Evolutionary conservation across 306 rosid genomes (phyloP).

Genomic region (Ormosia semicastrata): DNA sequence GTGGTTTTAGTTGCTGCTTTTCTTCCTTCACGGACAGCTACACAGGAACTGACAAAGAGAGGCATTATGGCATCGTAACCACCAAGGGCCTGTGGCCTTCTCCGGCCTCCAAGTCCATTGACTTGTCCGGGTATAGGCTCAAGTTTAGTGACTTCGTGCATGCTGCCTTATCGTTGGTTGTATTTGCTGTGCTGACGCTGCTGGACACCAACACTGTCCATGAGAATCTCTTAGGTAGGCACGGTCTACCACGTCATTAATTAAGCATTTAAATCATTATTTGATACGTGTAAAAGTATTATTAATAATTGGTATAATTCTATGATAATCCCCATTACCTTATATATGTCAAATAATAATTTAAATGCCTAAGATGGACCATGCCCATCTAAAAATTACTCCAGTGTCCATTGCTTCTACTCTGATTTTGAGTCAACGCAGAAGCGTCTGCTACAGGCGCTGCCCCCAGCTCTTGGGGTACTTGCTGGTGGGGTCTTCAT

Average conservation of each 20-base stretch:
- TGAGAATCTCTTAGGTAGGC: too few relatives aligned
- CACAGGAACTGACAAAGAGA: conserved; percentile 43
- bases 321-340: too few relatives aligned
- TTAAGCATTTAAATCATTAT: too few relatives aligned
- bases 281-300: too few relatives aligned
- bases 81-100: conserved; percentile 66
- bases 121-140: conserved; percentile 49
- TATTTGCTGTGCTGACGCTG: conserved; percentile 57
- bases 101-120: conserved; percentile 14
- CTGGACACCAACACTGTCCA: conserved; percentile 59
- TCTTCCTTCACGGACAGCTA: conserved; percentile 79
- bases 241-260: too few relatives aligned
- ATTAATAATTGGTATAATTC: too few relatives aligned
- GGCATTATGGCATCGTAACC: conserved; percentile 60
- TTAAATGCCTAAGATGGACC: too few relatives aligned
- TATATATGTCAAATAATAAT: too few relatives aligned
- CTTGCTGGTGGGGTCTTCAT: conserved; percentile 51
- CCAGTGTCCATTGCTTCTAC: conserved; percentile 62
- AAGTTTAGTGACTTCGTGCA: conserved; percentile 67
- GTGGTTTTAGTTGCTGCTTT: conserved; percentile 59
- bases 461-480: conserved; percentile 61
- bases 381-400: too few relatives aligned
- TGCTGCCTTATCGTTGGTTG: conserved; percentile 45
- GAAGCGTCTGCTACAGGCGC: conserved; percentile 44
- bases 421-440: conserved; percentile 49